Evolutionary conservation across 2,329 filamentous ascomycete genomes (phyloP).

Genomic region (Trichoderma gracile): DNA sequence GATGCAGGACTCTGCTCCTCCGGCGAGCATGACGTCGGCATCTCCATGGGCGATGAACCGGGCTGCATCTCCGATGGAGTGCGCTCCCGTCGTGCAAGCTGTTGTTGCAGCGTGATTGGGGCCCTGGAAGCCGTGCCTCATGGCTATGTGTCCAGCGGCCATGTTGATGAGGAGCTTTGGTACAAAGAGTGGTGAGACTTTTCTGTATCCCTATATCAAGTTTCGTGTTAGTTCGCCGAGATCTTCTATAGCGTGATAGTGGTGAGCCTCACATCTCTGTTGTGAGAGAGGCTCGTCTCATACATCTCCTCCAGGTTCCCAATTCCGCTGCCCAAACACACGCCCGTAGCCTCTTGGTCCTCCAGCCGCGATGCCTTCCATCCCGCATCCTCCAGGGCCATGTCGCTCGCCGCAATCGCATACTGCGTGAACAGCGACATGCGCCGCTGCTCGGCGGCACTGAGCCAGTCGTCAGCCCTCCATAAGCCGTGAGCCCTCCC

Average conservation of each 20-base stretch:
- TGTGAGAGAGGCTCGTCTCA: slow-evolving; percentile 74
- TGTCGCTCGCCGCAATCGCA: slow-evolving; percentile 79
- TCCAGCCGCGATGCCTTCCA: slow-evolving; percentile 66
- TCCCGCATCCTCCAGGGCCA: slow-evolving; percentile 79
- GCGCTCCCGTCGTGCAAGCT: slow-evolving; percentile 92
- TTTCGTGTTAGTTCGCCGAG: background rate
- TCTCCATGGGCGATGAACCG: slow-evolving; percentile 89
- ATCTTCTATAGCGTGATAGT: too few species aligned
- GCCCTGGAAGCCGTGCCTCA: slow-evolving; percentile 84
- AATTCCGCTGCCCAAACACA: slow-evolving; percentile 93
- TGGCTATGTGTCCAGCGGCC: slow-evolving; percentile 90
- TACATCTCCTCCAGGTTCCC: slow-evolving; percentile 92
- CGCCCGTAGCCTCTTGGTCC: slow-evolving; percentile 75
- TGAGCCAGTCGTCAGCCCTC: slow-evolving; percentile 57
- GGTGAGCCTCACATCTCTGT: slow-evolving; percentile 66
- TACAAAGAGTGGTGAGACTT: slow-evolving; percentile 90
- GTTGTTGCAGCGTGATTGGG: slow-evolving; percentile 93
- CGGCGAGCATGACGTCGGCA: slow-evolving; percentile 94
- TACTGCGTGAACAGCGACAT: slow-evolving; percentile 95
- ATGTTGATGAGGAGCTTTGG: slow-evolving; percentile 93
- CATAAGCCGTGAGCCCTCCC: slow-evolving; percentile 47
- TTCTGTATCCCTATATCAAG: slow-evolving; percentile 74
- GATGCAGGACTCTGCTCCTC: slow-evolving; percentile 91
- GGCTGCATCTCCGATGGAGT: slow-evolving; percentile 92
- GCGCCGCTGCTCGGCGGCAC: slow-evolving; percentile 61